Base-by-base conservation (phyloP, 164 flowering plant species). In the Litsea cubeba region DNA sequence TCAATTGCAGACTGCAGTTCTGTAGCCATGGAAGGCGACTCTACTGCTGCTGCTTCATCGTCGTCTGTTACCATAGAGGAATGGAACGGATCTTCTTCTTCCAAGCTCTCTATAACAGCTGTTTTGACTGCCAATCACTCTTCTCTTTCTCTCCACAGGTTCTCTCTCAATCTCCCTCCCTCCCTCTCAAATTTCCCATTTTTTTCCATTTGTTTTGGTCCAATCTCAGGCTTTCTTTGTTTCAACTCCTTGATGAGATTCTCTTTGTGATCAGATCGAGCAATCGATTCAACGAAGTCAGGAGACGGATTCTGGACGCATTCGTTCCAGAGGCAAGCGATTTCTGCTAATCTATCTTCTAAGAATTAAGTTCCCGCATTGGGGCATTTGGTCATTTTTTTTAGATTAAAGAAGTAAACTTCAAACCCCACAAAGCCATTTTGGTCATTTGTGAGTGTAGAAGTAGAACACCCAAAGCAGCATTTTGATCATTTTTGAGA, bases 281-380 rank as follows among this genome's bases (percentile, higher is more conserved):
- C 28, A 82, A 73, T 78, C 90, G 87, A 14, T 91, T 91, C 79
- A 75, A 50, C 63, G 90, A 83, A 74, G 77, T 88, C 0, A 82
- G 92, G 79, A 75, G 88, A 65, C 86, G 97, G 73, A 63, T 95
- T 78, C 83, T 90, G 49, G 83, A 84, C 63, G 97, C 98, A 49
- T 95, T 95, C 71, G 98, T 95, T 23, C 99, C 99, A 0, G 99
- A 93, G 96, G 99, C 74, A 79, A 79, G 79, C 60, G 17, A 54
- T 49, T 69, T 50, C 46, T 14, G 12, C 25, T 69, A 10, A 3
- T 49, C n/a, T 69, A 25, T 46, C 25, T 50, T 50, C 14, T 54
- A 40, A 40, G 46, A 40, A 40, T 40, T 40, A 4, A 40, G 46
- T 40, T 8, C 46, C 46, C 46, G 10, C 46, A 40, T 5, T 40